phyloP scores from a whole-genome alignment of 2,329 filamentous ascomycete species.

The Aspergillus sp. region DNA sequence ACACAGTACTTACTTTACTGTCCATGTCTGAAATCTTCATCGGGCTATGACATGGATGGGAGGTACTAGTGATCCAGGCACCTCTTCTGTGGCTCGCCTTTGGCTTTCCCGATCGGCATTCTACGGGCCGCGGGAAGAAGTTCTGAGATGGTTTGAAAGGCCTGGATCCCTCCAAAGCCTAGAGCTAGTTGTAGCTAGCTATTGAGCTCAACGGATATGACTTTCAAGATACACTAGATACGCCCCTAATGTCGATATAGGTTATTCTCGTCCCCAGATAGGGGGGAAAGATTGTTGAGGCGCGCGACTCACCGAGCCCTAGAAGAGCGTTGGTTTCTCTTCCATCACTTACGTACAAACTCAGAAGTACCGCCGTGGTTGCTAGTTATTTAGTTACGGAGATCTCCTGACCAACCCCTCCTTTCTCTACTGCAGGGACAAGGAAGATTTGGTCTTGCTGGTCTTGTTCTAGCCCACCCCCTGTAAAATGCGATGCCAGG shows the following conservation, averaged over 20 bases:
- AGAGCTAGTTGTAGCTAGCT: neutral
- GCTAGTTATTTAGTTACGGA: neutral
- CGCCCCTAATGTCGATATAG: neutral
- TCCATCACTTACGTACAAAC: neutral
- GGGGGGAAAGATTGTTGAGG: neutral
- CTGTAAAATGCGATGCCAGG: neutral
- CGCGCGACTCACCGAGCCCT: neutral
- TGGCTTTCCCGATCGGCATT: neutral
- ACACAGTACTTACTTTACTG: neutral
- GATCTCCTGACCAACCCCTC: conserved; percentile 14
- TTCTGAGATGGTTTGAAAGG: neutral
- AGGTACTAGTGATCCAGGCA: neutral
- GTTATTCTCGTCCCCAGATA: neutral
- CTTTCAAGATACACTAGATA: neutral
- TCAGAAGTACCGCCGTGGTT: neutral
- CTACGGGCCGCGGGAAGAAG: neutral
- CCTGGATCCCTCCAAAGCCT: neutral
- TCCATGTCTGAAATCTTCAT: neutral
- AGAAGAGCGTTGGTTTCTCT: neutral
- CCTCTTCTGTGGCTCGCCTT: neutral
- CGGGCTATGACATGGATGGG: conserved; percentile 12
- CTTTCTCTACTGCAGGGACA: conserved; percentile 6
- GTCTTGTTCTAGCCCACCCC: neutral
- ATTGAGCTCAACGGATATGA: neutral
- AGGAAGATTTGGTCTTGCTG: neutral